Conservation (phyloP, 192 early-diverging fungal genomes). For the Coemansia sp. region DNA sequence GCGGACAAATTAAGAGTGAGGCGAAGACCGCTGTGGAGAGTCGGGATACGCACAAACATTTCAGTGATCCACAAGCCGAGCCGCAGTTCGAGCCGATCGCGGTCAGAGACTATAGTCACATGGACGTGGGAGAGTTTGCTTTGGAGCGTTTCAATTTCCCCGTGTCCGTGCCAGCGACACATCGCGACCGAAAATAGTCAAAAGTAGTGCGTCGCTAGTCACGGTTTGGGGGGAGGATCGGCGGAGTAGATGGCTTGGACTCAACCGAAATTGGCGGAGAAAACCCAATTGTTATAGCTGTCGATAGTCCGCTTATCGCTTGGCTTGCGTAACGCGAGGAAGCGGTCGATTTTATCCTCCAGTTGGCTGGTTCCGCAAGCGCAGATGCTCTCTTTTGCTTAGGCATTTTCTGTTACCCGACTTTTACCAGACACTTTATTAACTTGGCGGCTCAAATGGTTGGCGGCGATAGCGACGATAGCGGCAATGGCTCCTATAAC, state of each 20-base stretch:
- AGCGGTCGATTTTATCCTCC: not conserved
- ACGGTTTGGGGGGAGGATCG: not conserved
- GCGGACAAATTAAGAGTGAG: not conserved
- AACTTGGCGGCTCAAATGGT: not conserved
- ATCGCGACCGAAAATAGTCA: not conserved
- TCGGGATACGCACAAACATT: not conserved
- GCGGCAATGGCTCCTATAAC: not conserved
- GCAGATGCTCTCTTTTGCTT: not conserved
- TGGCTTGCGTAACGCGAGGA: not conserved
- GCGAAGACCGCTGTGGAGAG: not conserved
- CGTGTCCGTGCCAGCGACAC: not conserved
- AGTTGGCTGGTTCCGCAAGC: not conserved
- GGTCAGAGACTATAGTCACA: not conserved
- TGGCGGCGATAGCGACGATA: not conserved
- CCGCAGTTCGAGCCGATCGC: not conserved
- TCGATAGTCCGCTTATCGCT: not conserved
- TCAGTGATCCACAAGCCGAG: not conserved
- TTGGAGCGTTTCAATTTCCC: not conserved
- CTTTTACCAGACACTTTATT: not conserved
- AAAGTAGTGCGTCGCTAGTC: not conserved
- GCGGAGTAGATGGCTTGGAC: not conserved
- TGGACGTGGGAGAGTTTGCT: not conserved
- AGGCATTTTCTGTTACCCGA: not conserved
- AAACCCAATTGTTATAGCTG: not conserved
- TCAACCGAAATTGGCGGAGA: not conserved